These are phyloP conservation scores for Aspergillus biplanus DNA, from an alignment of 495 filamentous ascomycete species.

Conservation along the genomic window DNA sequence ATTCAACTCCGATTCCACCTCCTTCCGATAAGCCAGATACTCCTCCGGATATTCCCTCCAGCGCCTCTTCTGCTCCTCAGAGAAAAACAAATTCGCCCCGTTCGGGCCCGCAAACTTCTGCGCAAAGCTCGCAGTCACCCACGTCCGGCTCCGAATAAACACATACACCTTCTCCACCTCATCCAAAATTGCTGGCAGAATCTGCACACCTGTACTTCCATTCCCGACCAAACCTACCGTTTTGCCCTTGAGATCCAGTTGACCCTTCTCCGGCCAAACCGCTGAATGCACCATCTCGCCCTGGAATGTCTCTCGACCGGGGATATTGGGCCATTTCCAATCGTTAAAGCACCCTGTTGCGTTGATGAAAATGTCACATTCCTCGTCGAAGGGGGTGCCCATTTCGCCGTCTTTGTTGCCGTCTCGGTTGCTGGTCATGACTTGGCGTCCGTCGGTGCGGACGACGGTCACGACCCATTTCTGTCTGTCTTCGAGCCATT, in stretches of 20 bases:
- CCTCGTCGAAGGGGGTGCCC: neutral
- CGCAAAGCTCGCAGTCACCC: neutral
- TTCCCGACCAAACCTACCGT: neutral
- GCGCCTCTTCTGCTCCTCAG: neutral
- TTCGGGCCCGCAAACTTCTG: neutral
- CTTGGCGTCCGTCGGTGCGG: neutral
- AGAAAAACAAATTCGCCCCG: neutral
- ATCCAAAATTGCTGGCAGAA: neutral
- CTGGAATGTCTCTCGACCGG: conserved; percentile 47
- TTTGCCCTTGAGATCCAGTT: neutral
- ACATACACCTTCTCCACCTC: neutral
- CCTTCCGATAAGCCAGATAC: neutral
- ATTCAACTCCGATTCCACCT: neutral
- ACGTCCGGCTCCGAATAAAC: neutral
- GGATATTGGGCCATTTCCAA: conserved; percentile 52
- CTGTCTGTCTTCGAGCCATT: neutral
- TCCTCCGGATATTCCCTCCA: neutral
- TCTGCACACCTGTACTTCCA: neutral
- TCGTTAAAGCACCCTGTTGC: conserved; percentile 54
- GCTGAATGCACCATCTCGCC: conserved; percentile 48
- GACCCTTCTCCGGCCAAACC: neutral
- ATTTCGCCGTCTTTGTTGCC: neutral
- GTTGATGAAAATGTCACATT: conserved; percentile 50
- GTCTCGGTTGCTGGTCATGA: neutral
- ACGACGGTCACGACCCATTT: neutral